These are phyloP conservation scores for Tricholoma terreum DNA, from an alignment of 768 basidiomycete genomes.

Conservation along the genomic window DNA sequence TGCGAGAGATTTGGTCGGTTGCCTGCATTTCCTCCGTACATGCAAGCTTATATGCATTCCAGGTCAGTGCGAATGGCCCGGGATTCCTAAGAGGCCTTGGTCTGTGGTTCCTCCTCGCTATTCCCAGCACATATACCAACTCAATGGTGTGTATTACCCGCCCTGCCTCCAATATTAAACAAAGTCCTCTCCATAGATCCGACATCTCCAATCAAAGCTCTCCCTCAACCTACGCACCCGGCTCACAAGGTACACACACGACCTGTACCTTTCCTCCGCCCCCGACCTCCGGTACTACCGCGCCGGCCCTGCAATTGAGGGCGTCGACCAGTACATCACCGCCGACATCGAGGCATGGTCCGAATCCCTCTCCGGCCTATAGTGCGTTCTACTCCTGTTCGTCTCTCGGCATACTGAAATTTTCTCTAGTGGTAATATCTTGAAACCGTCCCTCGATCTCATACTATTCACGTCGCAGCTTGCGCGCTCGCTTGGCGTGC, in stretches of 20 bases:
- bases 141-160: constrained; percentile 60
- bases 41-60: not conserved
- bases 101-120: constrained; percentile 86
- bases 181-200: constrained; percentile 51
- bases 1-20: constrained; percentile 74
- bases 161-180: too few relatives aligned
- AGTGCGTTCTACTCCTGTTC: constrained; percentile 52
- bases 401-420: not conserved
- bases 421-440: constrained; percentile 73
- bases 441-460: constrained; percentile 90
- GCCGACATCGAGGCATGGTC: constrained; percentile 90
- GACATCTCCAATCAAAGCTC: constrained; percentile 84
- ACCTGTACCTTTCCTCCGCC: constrained; percentile 80
- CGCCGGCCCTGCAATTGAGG: constrained; percentile 51
- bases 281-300: constrained; percentile 74
- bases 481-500: constrained; percentile 77
- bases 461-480: constrained; percentile 92
- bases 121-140: constrained; percentile 95
- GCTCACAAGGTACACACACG: constrained; percentile 86
- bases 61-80: constrained; percentile 78
- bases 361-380: constrained; percentile 79
- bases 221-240: constrained; percentile 81
- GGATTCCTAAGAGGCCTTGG: constrained; percentile 81
- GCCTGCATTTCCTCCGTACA: not conserved
- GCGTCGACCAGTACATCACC: constrained; percentile 90